Evolutionary conservation across 805 yeast genomes (phyloP), one percentile per base, ranked within the genome.

Genomic region (Kodamaea nitidulidarum): DNA sequence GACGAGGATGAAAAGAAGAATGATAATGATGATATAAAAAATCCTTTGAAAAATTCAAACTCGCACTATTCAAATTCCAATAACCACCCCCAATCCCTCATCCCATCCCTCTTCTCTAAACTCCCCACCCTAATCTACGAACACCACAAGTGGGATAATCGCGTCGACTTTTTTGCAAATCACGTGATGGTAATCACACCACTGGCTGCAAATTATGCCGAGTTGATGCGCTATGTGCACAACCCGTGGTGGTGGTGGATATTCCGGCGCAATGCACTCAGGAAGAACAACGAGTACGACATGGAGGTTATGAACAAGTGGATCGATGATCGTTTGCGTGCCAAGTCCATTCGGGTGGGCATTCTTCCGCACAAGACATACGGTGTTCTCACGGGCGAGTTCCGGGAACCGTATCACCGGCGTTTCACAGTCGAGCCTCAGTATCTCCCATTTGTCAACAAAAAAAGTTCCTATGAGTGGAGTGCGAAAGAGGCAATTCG

Each of bases 111-210:
- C 12, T 54, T 49, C 36, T 36, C 43, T 8, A 15, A 36, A 4
- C 42, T 56, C 25, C 56, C 60, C 1, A 30, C 51, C 12, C 41
- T 57, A 14, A 28, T 57, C 15, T 44, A 45, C 33, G 58, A 55
- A 7, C 40, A 42, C 16, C 64, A 59, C 36, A 58, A 57, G 38
- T 56, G 47, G 44, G 53, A 59, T n/a, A 56, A 58, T 37, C 41
- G 57, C 17, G 47, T 49, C 16, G 47, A 50, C 35, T 63, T 59
- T 42, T 63, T 70, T 45, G 70, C 66, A 0, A 67, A 71, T 31
- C 76, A 75, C 44, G 53, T 81, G 4, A 80, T 81, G 81, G 81
- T 81, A 5, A 60, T 80, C n/a, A 67, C 63, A 29, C 87, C 87
- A 63, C 63, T 4, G 35, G 41, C 6, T 45, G 50, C 21, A 30